A percentile compares a stretch with the other conserved stretches of the same genome.
Evolutionary conservation across 352 stramenopile genomes (phyloP).

Genomic region (Phytophthora fragariaefolia): DNA sequence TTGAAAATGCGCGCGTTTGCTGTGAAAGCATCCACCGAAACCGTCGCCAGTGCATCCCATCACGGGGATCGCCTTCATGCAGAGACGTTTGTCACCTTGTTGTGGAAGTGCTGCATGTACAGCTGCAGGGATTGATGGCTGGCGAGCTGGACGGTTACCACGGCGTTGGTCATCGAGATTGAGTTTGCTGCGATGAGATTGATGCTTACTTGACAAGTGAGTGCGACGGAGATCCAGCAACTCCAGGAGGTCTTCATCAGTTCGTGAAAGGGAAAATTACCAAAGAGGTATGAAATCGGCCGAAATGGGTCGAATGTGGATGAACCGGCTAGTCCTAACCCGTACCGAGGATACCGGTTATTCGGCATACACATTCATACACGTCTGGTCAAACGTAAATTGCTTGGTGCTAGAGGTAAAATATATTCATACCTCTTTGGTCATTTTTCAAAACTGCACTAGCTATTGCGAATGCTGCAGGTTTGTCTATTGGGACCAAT

Average conservation of each 20-base stretch:
- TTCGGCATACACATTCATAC: no score
- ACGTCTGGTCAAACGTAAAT: no score
- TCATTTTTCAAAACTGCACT: no score
- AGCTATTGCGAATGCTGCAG: no score
- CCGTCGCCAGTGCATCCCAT: conserved; percentile 6
- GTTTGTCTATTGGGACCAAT: no score
- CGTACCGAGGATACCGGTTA: no score
- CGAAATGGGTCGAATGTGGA: no score
- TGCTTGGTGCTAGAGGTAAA: no score
- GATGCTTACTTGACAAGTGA: not conserved
- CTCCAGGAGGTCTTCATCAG: conserved; percentile 12
- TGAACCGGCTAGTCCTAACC: no score
- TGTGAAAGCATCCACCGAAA: conserved; percentile 6
- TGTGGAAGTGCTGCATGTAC: not conserved
- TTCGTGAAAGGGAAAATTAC: conserved; percentile 16
- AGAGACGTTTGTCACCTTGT: conserved; percentile 8
- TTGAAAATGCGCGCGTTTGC: conserved; percentile 8
- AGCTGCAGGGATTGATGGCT: not conserved
- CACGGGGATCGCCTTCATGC: conserved; percentile 7
- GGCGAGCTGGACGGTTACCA: not conserved
- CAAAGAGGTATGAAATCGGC: no score
- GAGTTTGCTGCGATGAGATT: not conserved
- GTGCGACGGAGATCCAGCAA: conserved; percentile 1
- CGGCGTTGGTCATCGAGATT: not conserved
- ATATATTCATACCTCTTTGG: no score